Base-by-base conservation (phyloP, 306 rosid genomes). In the Acacia confusa region DNA sequence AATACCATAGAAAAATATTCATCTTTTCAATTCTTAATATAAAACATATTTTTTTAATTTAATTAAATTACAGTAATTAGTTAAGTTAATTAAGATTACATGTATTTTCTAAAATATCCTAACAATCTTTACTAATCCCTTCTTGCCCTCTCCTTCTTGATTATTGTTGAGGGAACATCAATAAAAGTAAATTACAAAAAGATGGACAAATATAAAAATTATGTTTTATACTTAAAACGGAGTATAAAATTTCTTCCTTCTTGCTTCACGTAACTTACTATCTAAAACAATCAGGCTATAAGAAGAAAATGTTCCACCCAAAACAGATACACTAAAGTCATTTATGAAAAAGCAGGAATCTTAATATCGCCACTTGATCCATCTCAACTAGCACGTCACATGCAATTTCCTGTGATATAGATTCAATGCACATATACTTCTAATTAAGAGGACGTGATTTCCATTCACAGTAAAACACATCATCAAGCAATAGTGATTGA, bases 361-460 rank as follows among this genome's bases (percentile, higher is more conserved):
- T 78, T 7, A 28, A 60, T 28, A 17, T 17, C 28, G 30, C 75
- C 76, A 77, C 71, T 79, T 61, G 71, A 55, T 53, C 65, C 78
- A 76, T 53, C 72, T 67, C 67, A 53, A 75, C 41, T 77, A 40
- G 50, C 50, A 57, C 66, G 53, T 80, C 85, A 80, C 83, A 44
- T 80, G 83, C 82, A 80, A 44, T 74, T 27, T 57, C 32, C 40
- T 14, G 27, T 27, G 6, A 4, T 25, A 12, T 4, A 64, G 74
- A 82, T 86, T 82, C 79, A 86, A 63, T 27, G 69, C 15, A 63
- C 40, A 28, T 5, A 30, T 30, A 15, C 19, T 28, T 15, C 15
- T 7, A 63, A 28, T 28, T 63, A 13, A 63, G 28, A 24, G 12
- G 41, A 72, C 52, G 34, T 47, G 41, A 28, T 25, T 27, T 9